These are phyloP conservation scores for Rhododendron williamsianum DNA, from an alignment of 148 eudicot species.

Conservation along the genomic window DNA sequence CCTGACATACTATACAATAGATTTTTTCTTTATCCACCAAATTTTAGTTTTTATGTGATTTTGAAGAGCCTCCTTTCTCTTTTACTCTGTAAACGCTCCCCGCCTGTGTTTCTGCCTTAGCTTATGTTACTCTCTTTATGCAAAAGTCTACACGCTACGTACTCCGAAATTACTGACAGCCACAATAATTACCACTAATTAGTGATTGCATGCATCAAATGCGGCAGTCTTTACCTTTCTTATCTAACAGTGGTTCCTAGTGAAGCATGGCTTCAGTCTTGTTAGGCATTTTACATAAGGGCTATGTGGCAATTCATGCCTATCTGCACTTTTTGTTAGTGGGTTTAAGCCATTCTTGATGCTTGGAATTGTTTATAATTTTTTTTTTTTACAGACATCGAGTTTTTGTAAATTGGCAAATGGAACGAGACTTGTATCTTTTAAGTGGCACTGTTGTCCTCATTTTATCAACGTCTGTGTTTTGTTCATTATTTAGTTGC, in stretches of 20 bases:
- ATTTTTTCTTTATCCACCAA: constrained; percentile 7
- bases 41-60: background rate
- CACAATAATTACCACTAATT: background rate
- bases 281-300: background rate
- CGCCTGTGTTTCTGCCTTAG: background rate
- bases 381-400: background rate
- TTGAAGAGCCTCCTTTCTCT: background rate
- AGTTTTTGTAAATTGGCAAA: background rate
- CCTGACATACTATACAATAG: constrained; percentile 11
- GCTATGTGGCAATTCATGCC: background rate
- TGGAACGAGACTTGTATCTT: background rate
- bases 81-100: background rate
- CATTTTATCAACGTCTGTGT: background rate
- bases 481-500: background rate
- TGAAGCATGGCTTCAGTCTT: background rate
- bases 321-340: no score
- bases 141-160: background rate
- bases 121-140: background rate
- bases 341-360: background rate
- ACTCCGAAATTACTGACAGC: background rate
- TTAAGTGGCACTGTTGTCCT: background rate
- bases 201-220: background rate
- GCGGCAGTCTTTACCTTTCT: background rate
- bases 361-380: background rate
- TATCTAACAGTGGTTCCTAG: background rate